Evolutionary conservation across 495 filamentous ascomycete species (phyloP), one percentile per base, ranked within the genome.

Genomic region (Cairneyella variabilis): DNA sequence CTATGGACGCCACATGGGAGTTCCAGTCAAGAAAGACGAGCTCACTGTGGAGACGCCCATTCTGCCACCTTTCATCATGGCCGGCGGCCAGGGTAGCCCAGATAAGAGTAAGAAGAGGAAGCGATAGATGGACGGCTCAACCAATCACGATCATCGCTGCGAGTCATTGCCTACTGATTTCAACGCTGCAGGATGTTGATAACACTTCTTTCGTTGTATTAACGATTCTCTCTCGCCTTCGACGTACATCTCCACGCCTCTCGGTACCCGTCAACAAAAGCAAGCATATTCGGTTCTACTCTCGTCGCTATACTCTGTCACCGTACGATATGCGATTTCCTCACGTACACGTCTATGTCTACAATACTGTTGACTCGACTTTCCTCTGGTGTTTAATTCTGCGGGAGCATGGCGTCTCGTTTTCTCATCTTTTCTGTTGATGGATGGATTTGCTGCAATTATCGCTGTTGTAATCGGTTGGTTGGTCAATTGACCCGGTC

Each of bases 1-100:
- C 10, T 96, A 93, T 62, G 95, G 91, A 42, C 85, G 91, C 37
- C 90, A 96, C 66, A 97, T 97, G 91, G 91, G 90, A 38, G 90
- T 97, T n/a, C 80, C 89, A 2, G 77, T 95, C 60, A 90, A 90
- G 73, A 89, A 86, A 60, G 69, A 75, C 2, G 71, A 74, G n/a
- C 48, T 46, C 28, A 63, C 18, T 48, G 61, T 53, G 59, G 54
- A 56, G 42, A 63, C 43, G 69, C 74, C 18, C 57, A 69, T 48
- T 68, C 68, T 44, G 21, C 64, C 25, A 62, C 67, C 61, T 48
- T 40, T 64, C 28, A 43, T 64, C 28, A 60, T 59, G 23, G 69
- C 72, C 10, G 58, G 74, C 26, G 61, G 67, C 23, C 51, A 66
- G 22, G 57, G 61, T 22, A 65, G 68, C 25, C 60, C 68, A 10